Base-by-base conservation (phyloP, 805 yeast genomes). In the Wickerhamomyces pijperi region DNA sequence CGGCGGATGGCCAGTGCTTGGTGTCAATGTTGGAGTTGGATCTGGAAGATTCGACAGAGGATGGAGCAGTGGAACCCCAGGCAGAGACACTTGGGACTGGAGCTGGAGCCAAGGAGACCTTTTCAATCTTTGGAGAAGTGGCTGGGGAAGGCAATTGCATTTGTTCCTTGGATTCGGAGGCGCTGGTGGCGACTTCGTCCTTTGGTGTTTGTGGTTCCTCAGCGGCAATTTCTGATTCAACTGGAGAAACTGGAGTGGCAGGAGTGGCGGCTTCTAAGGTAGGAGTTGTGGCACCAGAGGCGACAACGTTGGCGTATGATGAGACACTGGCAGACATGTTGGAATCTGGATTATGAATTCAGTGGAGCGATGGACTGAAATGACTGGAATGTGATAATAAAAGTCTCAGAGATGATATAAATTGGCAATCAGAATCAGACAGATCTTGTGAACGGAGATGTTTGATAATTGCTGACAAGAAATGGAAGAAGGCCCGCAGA, bases 11-110 rank as follows among this genome's bases (percentile, higher is more conserved):
- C 58, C 63, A 58, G 37, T 50, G 57, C 43, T 56, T 54, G 19
- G 52, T 45, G 35, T 51, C 49, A 35, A 54, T 46, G 36, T 46
- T 45, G 2, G 59, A 46, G 19, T 47, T 42, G 34, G 54, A 45
- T 41, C 53, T 42, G 25, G 62, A 42, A 8, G 56, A 40, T 17
- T 58, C 42, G 6, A 46, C 49, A 9, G 55, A 40, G 4, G 60
- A 38, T 13, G 52, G 39, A 23, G 63, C 47, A 15, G 47, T 48
- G 6, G 56, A 48, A 20, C 72, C 72, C 85, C 85, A 78, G n/a
- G 78, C 78, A 48, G 68, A 74, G 32, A 68, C 70, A 37, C 64
- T 60, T 28, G 83, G 84, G 21, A 74, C 65, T 13, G 84, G 83
- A 20, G 84, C 84, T 4, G 84, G 83, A 9, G 78, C 75, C 21